phyloP scores from a whole-genome alignment of 192 early-diverging fungal species.

The Chytriomyces sp. region DNA sequence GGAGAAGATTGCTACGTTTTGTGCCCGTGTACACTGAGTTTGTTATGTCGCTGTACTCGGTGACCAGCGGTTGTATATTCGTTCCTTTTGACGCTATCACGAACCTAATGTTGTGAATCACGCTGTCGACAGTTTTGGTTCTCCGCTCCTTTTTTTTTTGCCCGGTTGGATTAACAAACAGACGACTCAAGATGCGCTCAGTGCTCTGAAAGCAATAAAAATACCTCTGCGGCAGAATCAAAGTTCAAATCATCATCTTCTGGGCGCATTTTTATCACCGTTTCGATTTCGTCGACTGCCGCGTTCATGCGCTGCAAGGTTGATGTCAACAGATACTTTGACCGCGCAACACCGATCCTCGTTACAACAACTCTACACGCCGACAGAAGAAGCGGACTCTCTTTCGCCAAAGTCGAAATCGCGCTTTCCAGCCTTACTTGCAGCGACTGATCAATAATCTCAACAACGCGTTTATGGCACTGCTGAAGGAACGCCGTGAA shows the following conservation, averaged over 20 bases:
- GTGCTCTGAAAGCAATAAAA: slow-evolving; percentile 3
- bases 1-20: slow-evolving; percentile 12
- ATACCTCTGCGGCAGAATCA: slow-evolving; percentile 28
- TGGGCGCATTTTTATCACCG: slow-evolving; percentile 40
- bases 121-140: neutral
- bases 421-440: slow-evolving; percentile 45
- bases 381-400: slow-evolving; percentile 46
- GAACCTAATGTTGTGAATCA: slow-evolving; percentile 4
- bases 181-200: neutral
- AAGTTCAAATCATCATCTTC: slow-evolving; percentile 39
- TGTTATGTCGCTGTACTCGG: slow-evolving; percentile 25
- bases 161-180: too few relatives aligned
- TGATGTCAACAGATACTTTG: neutral
- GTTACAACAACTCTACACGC: slow-evolving; percentile 39
- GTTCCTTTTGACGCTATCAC: neutral
- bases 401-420: slow-evolving; percentile 29
- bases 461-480: slow-evolving; percentile 43
- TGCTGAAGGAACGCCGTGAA: slow-evolving; percentile 44
- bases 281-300: slow-evolving; percentile 42
- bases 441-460: slow-evolving; percentile 41
- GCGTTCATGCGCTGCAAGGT: slow-evolving; percentile 31
- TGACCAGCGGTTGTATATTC: slow-evolving; percentile 26
- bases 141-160: neutral
- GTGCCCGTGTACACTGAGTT: slow-evolving; percentile 24
- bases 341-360: slow-evolving; percentile 17